Evolutionary conservation across 2,329 filamentous ascomycete genomes (phyloP), one percentile per base, ranked within the genome.

Genomic region (Fusarium torulosum): DNA sequence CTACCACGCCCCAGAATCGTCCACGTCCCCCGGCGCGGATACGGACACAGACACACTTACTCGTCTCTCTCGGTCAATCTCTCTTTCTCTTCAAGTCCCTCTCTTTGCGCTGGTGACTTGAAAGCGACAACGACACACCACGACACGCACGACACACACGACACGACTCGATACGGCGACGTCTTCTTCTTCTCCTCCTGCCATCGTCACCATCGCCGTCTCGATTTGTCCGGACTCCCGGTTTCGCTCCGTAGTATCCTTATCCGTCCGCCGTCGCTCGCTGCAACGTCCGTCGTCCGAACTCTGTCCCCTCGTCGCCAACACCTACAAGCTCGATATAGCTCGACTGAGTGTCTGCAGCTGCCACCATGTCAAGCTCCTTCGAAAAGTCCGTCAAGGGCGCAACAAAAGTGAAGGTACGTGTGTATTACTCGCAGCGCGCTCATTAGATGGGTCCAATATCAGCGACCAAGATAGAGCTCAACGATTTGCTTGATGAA

Each of bases 301-400:
- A 45, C 46, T 50, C 51, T 53, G 42, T 53, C 58, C 51, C 50
- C 52, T 63, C 50, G 50, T 44, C 47, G 37, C 49, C 65, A 42
- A 58, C 29, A 21, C 44, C 41, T 40, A 38, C 15, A 58, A 53
- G 51, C 53, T 61, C 44, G 51, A 42, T 59, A 66, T 31, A 64
- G 50, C 49, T 53, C 38, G 46, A 40, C 44, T 20, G 60, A 69
- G 44, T 47, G 54, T 20, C 57, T 51, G 59, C 42, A 73, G 61
- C 64, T 61, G 49, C 61, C 62, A 76, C 50, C 71, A 94, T 94
- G 92, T 88, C 91, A 72, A 92, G 90, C 83, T 95, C 92, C 60
- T 98, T 98, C 79, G 96, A 99, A 85, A 99, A 98, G 86, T 97
- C 94, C 73, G 96, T 99, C 77, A 98, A 98, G 85, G 96, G 95